Evolutionary conservation across 768 basidiomycete genomes (phyloP), one percentile per base, ranked within the genome.

Genomic region (Pleurotus salmoneostramineus): DNA sequence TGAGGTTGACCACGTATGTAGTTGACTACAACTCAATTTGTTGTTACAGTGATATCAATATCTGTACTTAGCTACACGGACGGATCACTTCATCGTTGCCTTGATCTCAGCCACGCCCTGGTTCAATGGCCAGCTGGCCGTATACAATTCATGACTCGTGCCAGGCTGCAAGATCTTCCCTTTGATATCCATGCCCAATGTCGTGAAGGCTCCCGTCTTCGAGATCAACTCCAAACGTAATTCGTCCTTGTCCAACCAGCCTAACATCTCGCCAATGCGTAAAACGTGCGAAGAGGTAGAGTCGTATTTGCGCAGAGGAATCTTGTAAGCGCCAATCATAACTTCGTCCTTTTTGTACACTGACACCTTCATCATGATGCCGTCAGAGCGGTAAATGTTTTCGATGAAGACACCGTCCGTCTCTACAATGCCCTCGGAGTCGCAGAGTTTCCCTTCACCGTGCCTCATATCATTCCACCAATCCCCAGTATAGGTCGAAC

Each of bases 381-480:
- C 52, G 14, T 55, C 52, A 8, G 31, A 10, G 21, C 40, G 52
- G 36, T 55, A 43, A 37, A 55, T 55, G 52, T 55, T 43, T 17
- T 55, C 48, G 40, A 63, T 56, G 33, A 57, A 60, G 14, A 61
- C 60, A 6, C 51, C 51, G 40, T 56, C 52, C 15, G 15, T 36
- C 27, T 34, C 37, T 15, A 40, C 21, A 35, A 17, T 40, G 12
- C 40, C 44, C 10, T 58, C 57, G 36, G 48, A 6, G 5, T 49
- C 42, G 17, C 49, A 44, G 32, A 58, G 11, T 51, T 52, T 61
- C 14, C 60, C 60, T 7, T 52, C 36, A 3, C 62, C 62, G n/a
- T 63, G 58, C 32, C 62, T 36, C 44, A 32, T 34, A 36, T 58
- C 60, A 8, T 58, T 17, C 54, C 48, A 61, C 62, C 62, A 63